phyloP scores from a whole-genome alignment of 768 basidiomycete genomes.

The Cystobasidium tubakii region DNA sequence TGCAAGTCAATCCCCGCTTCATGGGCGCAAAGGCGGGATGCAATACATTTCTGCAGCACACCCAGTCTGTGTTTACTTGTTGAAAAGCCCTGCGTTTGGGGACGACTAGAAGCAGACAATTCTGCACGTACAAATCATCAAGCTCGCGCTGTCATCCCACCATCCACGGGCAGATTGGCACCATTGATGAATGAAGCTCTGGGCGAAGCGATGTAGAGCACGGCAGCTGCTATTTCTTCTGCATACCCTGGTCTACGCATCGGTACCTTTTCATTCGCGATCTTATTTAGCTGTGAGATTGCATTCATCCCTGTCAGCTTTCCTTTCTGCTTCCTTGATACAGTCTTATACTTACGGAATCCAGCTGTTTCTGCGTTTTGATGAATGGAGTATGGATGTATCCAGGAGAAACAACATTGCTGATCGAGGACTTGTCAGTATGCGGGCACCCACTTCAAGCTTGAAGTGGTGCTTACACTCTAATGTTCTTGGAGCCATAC shows the following conservation, averaged over 20 bases:
- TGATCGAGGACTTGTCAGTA: background rate
- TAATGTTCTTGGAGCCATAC: background rate
- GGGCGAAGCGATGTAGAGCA: background rate
- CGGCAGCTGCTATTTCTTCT: slow-evolving; percentile 7
- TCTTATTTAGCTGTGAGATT: background rate
- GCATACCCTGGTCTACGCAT: background rate
- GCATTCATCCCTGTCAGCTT: background rate
- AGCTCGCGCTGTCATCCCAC: background rate
- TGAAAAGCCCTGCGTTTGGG: too few relatives aligned
- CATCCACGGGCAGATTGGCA: slow-evolving; percentile 4
- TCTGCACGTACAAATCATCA: too few relatives aligned
- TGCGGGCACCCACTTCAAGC: background rate
- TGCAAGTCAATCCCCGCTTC: too few relatives aligned
- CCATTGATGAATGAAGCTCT: slow-evolving; percentile 9
- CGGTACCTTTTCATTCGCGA: background rate
- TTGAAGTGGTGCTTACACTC: background rate
- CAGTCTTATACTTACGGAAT: background rate
- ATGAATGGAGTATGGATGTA: background rate
- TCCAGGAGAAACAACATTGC: background rate
- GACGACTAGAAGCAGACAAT: too few relatives aligned
- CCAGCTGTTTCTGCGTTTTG: slow-evolving; percentile 6
- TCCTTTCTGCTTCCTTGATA: background rate
- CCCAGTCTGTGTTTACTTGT: too few relatives aligned
- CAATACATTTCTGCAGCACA: too few relatives aligned
- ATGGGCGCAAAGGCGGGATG: too few relatives aligned